Percentiles rank a stretch among this genome's conserved stretches.
Conservation (phyloP, 805 yeast genomes). For the Nakazawaea holstii region DNA sequence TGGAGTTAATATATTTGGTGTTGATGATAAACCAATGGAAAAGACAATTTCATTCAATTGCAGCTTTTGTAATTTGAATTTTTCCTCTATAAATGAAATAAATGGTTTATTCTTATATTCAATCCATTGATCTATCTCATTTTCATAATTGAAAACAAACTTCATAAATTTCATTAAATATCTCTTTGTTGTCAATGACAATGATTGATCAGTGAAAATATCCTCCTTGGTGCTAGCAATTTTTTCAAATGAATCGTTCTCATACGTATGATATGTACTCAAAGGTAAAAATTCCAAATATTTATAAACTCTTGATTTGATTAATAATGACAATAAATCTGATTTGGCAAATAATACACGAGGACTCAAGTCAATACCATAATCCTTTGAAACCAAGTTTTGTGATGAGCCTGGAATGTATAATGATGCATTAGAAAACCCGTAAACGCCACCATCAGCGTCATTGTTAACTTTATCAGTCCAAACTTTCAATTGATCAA, state of each 20-base stretch:
- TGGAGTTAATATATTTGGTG: slow-evolving; percentile 55
- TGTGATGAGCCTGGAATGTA: slow-evolving; percentile 62
- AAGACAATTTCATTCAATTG: slow-evolving; percentile 81
- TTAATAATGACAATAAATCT: slow-evolving; percentile 73
- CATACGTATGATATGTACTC: slow-evolving; percentile 88
- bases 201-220: slow-evolving; percentile 82
- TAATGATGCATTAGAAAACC: slow-evolving; percentile 49
- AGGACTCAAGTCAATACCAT: slow-evolving; percentile 85
- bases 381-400: slow-evolving; percentile 59
- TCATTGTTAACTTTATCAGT: slow-evolving; percentile 61
- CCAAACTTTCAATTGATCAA: slow-evolving; percentile 85
- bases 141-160: slow-evolving; percentile 72
- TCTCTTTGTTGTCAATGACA: slow-evolving; percentile 73
- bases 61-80: slow-evolving; percentile 65
- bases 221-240: slow-evolving; percentile 86
- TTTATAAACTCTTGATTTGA: slow-evolving; percentile 82
- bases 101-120: slow-evolving; percentile 54
- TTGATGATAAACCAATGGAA: slow-evolving; percentile 76
- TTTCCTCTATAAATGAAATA: slow-evolving; percentile 49
- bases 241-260: slow-evolving; percentile 84
- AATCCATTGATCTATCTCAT: slow-evolving; percentile 49
- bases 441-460: slow-evolving; percentile 30
- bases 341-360: slow-evolving; percentile 84
- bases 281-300: slow-evolving; percentile 90
- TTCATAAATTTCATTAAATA: slow-evolving; percentile 87